Conservation (phyloP, 257 asterid genomes). For the Mitragyna speciosa region DNA sequence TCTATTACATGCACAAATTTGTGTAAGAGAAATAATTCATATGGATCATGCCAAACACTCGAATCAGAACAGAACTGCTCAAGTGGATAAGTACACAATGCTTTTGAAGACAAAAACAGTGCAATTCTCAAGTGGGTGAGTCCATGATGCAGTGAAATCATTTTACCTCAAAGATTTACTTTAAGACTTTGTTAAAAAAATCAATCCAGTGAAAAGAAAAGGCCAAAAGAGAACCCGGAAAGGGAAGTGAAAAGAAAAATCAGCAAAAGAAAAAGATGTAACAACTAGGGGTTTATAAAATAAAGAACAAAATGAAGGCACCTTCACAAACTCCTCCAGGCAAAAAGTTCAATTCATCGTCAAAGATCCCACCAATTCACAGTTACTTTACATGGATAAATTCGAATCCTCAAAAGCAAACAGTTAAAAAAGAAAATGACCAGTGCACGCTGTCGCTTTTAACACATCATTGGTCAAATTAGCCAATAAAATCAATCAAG, state of each 20-base stretch:
- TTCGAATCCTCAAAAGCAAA: slow-evolving; percentile 46
- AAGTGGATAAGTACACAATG: slow-evolving; percentile 12
- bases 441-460: slow-evolving; percentile 41
- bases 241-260: slow-evolving; percentile 6
- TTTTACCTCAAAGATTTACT: neutral
- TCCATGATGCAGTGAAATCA: slow-evolving; percentile 10
- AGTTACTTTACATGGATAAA: slow-evolving; percentile 48
- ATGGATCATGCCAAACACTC: neutral
- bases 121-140: slow-evolving; percentile 6
- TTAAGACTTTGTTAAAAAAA: neutral
- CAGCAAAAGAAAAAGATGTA: neutral
- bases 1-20: slow-evolving; percentile 3
- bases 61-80: neutral
- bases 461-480: slow-evolving; percentile 71
- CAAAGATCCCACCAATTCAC: slow-evolving; percentile 46
- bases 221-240: neutral
- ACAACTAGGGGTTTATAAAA: neutral
- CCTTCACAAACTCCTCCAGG: slow-evolving; percentile 29
- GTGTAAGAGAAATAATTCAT: neutral
- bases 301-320: slow-evolving; percentile 18
- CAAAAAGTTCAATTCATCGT: slow-evolving; percentile 44
- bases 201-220: neutral
- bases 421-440: slow-evolving; percentile 35
- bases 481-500: slow-evolving; percentile 34
- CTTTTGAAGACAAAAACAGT: neutral